phyloP scores from a whole-genome alignment of 1,284 basidiomycete species.

The Tilletia caries region DNA sequence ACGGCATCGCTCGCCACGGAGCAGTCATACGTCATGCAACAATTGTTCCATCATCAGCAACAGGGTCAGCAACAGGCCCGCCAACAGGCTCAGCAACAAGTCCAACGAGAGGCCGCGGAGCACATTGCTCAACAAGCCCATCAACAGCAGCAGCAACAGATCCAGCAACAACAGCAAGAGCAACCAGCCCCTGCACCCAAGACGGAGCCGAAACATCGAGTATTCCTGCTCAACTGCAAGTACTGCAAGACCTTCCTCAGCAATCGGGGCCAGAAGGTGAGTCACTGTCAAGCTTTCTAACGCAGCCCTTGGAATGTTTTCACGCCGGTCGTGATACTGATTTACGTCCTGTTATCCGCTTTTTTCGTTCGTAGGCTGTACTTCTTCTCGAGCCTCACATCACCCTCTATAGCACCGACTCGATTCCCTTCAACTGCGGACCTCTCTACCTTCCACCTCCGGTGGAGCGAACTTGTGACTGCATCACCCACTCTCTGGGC shows the following conservation, averaged over 20 bases:
- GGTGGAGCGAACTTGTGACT: constrained; percentile 65
- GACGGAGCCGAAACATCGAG: constrained; percentile 58
- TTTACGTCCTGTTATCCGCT: background rate
- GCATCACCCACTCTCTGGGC: constrained; percentile 70
- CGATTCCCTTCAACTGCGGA: constrained; percentile 71
- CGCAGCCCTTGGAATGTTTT: too few species aligned
- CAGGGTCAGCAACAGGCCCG: background rate
- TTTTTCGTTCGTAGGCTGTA: constrained; percentile 66
- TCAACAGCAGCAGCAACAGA: constrained; percentile 8
- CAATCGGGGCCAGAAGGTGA: constrained; percentile 78
- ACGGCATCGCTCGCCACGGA: constrained; percentile 1
- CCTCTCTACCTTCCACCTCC: constrained; percentile 49
- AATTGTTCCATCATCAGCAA: background rate
- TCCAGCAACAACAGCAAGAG: constrained; percentile 13
- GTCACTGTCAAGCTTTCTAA: constrained; percentile 31
- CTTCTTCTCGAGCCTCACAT: constrained; percentile 75
- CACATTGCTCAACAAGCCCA: background rate
- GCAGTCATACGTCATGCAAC: constrained; percentile 6
- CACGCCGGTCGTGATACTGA: background rate
- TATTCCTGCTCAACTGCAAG: constrained; percentile 75
- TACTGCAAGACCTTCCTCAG: constrained; percentile 71
- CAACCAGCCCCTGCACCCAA: background rate
- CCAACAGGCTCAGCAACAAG: background rate
- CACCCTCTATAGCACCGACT: constrained; percentile 77
- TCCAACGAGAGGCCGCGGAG: background rate